These are phyloP conservation scores for Thuidium tamariscinum DNA, from an alignment of 225 moss, liverwort and hornwort genomes.

Conservation along the genomic window DNA sequence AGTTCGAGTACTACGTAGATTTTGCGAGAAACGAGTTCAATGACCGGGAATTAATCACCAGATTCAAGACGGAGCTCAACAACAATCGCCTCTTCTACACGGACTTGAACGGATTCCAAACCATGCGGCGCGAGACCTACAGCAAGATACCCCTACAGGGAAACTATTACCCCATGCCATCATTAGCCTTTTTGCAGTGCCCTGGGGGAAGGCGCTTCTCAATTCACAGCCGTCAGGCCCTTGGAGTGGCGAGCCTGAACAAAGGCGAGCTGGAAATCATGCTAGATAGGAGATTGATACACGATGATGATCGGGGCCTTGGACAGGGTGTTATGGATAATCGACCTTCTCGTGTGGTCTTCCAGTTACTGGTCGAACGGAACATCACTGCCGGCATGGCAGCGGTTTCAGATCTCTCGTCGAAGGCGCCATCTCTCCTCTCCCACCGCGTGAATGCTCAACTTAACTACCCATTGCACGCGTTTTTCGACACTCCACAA, in stretches of 20 bases:
- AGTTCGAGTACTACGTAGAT: constrained; percentile 79
- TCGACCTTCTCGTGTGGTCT: constrained; percentile 67
- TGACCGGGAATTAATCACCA: constrained; percentile 70
- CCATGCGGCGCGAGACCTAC: constrained; percentile 69
- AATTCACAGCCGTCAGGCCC: constrained; percentile 82
- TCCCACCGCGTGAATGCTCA: constrained; percentile 76
- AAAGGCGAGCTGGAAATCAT: constrained; percentile 93
- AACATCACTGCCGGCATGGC: constrained; percentile 17
- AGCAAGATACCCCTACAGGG: constrained; percentile 87
- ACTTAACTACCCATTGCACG: constrained; percentile 78
- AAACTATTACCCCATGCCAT: constrained; percentile 99
- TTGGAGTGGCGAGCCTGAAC: constrained; percentile 82
- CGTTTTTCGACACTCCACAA: constrained; percentile 66
- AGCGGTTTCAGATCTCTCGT: constrained; percentile 5
- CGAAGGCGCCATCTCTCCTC: constrained; percentile 62
- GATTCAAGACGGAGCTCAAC: constrained; percentile 84
- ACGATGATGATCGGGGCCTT: constrained; percentile 89
- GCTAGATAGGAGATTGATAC: constrained; percentile 71
- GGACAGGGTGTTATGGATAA: constrained; percentile 87
- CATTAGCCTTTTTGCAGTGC: constrained; percentile 87
- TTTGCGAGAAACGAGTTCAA: constrained; percentile 49
- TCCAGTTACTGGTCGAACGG: constrained; percentile 69
- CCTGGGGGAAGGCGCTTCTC: constrained; percentile 86
- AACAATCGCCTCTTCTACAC: constrained; percentile 74
- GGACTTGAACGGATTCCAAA: constrained; percentile 94